A percentile compares a stretch with the other conserved stretches of the same genome.
phyloP scores from a whole-genome alignment of 1,139 yeast species.

The Zygosaccharomyces sapae region DNA sequence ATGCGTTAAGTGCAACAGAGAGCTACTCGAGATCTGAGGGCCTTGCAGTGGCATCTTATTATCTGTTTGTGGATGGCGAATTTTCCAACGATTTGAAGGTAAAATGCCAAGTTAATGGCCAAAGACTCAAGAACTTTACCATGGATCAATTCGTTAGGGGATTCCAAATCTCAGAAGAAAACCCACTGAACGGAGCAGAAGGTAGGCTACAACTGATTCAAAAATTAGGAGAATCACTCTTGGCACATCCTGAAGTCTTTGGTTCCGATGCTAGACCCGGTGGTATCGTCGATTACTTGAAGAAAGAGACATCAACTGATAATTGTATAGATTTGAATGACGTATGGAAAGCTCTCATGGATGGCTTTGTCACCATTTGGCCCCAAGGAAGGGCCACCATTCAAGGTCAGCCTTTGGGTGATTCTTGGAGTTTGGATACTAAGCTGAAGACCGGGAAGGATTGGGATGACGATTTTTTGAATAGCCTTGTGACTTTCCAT shows the following conservation, averaged over 20 bases:
- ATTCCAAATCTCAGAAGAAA: slow-evolving; percentile 44
- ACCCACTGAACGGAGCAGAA: slow-evolving; percentile 49
- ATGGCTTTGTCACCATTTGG: slow-evolving; percentile 53
- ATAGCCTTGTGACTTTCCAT: slow-evolving; percentile 51
- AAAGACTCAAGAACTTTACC: slow-evolving; percentile 37
- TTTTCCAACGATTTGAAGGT: slow-evolving; percentile 39
- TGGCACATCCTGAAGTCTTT: slow-evolving; percentile 39
- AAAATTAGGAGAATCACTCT: slow-evolving; percentile 45
- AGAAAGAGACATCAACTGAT: slow-evolving; percentile 11
- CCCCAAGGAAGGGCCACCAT: slow-evolving; percentile 51
- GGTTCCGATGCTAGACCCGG: slow-evolving; percentile 53
- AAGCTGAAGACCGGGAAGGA: slow-evolving; percentile 30
- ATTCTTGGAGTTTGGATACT: slow-evolving; percentile 50
- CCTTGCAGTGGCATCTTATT: slow-evolving; percentile 52
- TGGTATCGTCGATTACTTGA: slow-evolving; percentile 46
- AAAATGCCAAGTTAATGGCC: slow-evolving; percentile 44
- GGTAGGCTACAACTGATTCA: slow-evolving; percentile 47
- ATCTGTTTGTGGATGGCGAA: slow-evolving; percentile 48
- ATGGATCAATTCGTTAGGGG: slow-evolving; percentile 36
- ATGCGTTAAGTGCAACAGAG: slow-evolving; percentile 31
- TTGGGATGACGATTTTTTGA: slow-evolving; percentile 30
- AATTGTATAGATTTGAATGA: slow-evolving; percentile 41
- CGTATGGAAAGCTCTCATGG: slow-evolving; percentile 51
- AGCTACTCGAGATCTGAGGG: slow-evolving; percentile 50
- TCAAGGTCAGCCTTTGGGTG: slow-evolving; percentile 50